Evolutionary conservation across 768 basidiomycete species (phyloP).

Genomic region (Auriscalpium vulgare): DNA sequence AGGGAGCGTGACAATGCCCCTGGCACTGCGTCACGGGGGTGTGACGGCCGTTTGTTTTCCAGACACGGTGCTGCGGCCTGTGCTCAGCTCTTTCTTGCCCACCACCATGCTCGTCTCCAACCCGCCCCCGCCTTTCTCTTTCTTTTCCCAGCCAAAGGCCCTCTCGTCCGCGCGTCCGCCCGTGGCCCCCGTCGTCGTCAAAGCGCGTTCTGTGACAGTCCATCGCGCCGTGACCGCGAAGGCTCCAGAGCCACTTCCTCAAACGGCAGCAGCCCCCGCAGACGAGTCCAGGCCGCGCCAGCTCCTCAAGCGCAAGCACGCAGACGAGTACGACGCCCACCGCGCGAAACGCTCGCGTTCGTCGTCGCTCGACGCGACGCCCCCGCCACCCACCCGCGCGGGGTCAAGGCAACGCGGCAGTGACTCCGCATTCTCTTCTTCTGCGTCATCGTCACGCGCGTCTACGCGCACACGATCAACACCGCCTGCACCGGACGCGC

Average conservation of each 20-base stretch:
- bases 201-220: slow-evolving; percentile 23
- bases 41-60: not conserved
- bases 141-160: slow-evolving; percentile 25
- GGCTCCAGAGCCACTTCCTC: not conserved
- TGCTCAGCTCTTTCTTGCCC: not conserved
- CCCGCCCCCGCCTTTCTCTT: slow-evolving; percentile 14
- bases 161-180: slow-evolving; percentile 9
- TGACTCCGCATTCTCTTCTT: slow-evolving; percentile 13
- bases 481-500: slow-evolving; percentile 16
- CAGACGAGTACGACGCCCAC: not conserved
- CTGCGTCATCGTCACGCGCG: slow-evolving; percentile 13
- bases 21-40: not conserved
- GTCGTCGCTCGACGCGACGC: slow-evolving; percentile 11
- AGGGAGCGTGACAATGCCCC: no score
- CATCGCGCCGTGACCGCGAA: slow-evolving; percentile 1
- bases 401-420: slow-evolving; percentile 1
- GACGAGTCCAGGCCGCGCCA: not conserved
- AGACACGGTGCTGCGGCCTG: not conserved
- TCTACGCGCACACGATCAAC: slow-evolving; percentile 18
- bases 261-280: not conserved
- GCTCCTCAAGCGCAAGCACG: not conserved
- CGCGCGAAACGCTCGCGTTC: not conserved
- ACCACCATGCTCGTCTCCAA: slow-evolving; percentile 11
- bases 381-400: slow-evolving; percentile 9
- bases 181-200: slow-evolving; percentile 15